Base-by-base conservation (phyloP, 768 basidiomycete genomes). In the Boletus barrowsii region DNA sequence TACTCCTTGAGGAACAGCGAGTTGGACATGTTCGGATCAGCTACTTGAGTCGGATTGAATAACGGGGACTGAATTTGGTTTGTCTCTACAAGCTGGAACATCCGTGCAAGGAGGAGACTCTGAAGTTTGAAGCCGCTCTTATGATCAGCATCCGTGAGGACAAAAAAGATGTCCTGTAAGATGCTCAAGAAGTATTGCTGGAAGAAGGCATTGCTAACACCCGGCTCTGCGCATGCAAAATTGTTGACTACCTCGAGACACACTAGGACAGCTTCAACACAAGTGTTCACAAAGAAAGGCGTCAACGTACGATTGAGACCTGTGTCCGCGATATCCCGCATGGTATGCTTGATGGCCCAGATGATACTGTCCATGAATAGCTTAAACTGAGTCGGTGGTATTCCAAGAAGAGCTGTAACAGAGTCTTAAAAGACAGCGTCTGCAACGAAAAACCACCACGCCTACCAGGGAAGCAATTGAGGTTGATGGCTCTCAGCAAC, bases 321-420 rank as follows among this genome's bases (percentile, higher is more conserved):
- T 41, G 88, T 90, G 68, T 98, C 96, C 5, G 93, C 92, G 57
- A 99, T 97, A 71, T 98, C 96, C 51, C 96, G 84, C 93, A 97
- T 94, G 15, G 93, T 98, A 75, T 99, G 97, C 72, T 99, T 99
- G 77, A 98, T 96, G n/a, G 94, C 96, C 96, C 97, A 99, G 48
- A 96, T 88, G 60, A 98, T 90, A 56, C 93, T 94, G 71, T 98
- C 96, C 85, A 97, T 98, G 72, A 97, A 90, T 55, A 98, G 76
- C 75, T 97, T 98, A 82, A 98, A 98, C 73, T 97, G 92, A 43
- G 80, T 73, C 10, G 93, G 88, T n/a, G 93, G 92, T 55, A 97
- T 81, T 24, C 83, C 83, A 53, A 96, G 80, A 43, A 98, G 75
- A 7, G 94, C 94, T 66, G 33, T 43, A 22, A 40, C 1, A 5